These are phyloP conservation scores for Solanum neorickii DNA, from an alignment of 257 asterid species.

Conservation along the genomic window DNA sequence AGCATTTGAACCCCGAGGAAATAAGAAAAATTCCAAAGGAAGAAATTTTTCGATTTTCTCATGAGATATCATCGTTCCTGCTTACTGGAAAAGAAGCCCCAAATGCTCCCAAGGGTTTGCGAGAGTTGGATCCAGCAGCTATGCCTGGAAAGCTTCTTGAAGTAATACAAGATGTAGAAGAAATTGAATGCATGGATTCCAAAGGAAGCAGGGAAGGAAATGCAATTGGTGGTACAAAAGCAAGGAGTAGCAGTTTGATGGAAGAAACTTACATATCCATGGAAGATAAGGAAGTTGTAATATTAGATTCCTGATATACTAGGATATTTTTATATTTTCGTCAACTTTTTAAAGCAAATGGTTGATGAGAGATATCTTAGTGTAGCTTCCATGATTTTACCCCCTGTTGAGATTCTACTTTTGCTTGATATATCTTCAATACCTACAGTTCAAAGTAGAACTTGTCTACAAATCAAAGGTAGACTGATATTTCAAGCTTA, in stretches of 20 bases:
- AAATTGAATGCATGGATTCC: constrained; percentile 21
- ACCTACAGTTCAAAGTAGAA: not conserved
- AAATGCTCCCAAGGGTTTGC: constrained; percentile 34
- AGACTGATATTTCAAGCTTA: not conserved
- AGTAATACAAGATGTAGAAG: constrained; percentile 21
- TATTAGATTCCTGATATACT: not conserved
- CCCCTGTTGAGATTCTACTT: not conserved
- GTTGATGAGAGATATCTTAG: not conserved
- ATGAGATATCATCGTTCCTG: constrained; percentile 48
- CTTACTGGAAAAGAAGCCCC: constrained; percentile 39
- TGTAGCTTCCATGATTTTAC: not conserved
- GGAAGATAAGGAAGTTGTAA: not conserved
- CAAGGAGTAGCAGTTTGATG: not conserved
- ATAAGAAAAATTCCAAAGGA: constrained; percentile 45
- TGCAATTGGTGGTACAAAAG: constrained; percentile 11
- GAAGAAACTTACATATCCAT: constrained; percentile 14
- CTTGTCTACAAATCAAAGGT: not conserved
- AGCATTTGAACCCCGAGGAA: constrained; percentile 33
- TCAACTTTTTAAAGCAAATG: not conserved
- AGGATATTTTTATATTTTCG: not conserved
- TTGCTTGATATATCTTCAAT: not conserved
- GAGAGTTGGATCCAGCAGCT: constrained; percentile 65
- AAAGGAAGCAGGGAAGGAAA: constrained; percentile 20
- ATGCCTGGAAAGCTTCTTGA: constrained; percentile 45
- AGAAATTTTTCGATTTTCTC: constrained; percentile 65